phyloP scores from a whole-genome alignment of 73 alveolate species.

The Blepharisma stoltei region DNA sequence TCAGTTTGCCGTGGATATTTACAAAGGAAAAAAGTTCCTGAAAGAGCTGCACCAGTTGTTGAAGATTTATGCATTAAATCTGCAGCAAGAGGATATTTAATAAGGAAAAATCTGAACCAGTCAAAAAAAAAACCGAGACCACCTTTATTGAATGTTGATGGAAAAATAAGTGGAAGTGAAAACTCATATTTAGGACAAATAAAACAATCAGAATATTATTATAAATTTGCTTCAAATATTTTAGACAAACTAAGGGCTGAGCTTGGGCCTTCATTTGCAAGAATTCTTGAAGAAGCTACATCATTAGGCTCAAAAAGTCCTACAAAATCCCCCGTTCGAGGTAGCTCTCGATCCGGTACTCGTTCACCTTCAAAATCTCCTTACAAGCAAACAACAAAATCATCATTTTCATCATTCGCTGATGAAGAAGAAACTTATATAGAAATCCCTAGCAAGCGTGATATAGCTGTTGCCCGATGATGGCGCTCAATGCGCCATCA shows the following conservation, averaged over 20 bases:
- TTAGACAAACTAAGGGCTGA: not conserved
- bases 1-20: not conserved
- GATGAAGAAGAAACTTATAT: constrained; percentile 3
- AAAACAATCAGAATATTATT: not conserved
- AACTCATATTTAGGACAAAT: no score
- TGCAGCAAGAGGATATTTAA: not conserved
- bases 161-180: no score
- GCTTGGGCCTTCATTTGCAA: not conserved
- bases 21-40: not conserved
- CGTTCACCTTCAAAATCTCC: not conserved
- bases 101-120: no score
- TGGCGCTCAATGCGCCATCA: no score
- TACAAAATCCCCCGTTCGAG: not conserved
- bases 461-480: no score
- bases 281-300: constrained; percentile 8
- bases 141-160: no score
- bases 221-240: not conserved
- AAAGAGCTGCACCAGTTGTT: not conserved
- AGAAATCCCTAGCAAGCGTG: not conserved
- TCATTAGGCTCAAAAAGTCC: not conserved
- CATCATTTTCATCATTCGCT: not conserved
- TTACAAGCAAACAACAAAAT: not conserved
- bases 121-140: no score
- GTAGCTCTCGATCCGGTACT: not conserved
- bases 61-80: not conserved